Percentiles rank a stretch among this genome's conserved stretches.
Conservation (phyloP, 345 rosid species). For the Microcos paniculata region DNA sequence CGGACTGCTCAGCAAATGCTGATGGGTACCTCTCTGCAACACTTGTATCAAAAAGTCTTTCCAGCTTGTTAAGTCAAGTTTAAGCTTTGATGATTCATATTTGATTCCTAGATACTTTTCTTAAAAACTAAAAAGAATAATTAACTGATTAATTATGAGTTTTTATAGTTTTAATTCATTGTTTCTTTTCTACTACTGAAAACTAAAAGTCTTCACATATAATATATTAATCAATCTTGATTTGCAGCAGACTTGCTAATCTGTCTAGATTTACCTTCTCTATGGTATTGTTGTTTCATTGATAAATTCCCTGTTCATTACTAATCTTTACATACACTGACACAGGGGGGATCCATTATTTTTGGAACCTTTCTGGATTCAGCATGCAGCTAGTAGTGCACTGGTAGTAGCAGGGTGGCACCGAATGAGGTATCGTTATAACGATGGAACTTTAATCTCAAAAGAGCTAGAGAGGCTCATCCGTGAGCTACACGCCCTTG, state of each 20-base stretch:
- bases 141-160: background rate
- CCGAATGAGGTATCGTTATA: conserved; percentile 42
- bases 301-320: too few relatives aligned
- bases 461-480: conserved; percentile 43
- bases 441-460: conserved; percentile 20
- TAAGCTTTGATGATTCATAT: background rate
- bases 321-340: too few relatives aligned
- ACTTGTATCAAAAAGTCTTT: background rate
- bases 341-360: conserved; percentile 57
- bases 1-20: conserved; percentile 46
- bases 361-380: conserved; percentile 54
- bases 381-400: conserved; percentile 46
- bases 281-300: too few relatives aligned
- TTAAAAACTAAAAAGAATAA: background rate
- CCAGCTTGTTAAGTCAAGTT: background rate
- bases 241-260: too few relatives aligned
- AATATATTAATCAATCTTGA: too few relatives aligned
- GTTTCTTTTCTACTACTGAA: too few relatives aligned
- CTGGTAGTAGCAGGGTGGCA: conserved; percentile 57
- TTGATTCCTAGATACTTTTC: background rate
- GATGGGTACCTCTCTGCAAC: conserved; percentile 33
- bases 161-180: background rate
- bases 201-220: too few relatives aligned
- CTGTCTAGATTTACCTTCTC: too few relatives aligned
- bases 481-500: conserved; percentile 42